Evolutionary conservation across 1,284 basidiomycete species (phyloP).

Genomic region (Heterobasidion annosum): DNA sequence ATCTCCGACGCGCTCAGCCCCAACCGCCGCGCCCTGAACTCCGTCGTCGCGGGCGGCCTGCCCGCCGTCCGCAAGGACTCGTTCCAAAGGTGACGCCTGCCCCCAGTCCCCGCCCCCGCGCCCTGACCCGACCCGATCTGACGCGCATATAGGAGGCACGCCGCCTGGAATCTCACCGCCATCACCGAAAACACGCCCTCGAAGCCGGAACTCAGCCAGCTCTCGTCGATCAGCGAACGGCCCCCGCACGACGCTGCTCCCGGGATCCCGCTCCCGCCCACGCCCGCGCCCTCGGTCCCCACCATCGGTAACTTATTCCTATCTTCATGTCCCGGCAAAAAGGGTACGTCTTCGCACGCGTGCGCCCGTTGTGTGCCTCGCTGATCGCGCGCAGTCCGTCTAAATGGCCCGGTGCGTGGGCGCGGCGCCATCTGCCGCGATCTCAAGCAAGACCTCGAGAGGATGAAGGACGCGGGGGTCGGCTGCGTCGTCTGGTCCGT

Average conservation of each 20-base stretch:
- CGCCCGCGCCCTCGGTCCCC: not conserved
- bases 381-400: slow-evolving; percentile 46
- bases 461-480: slow-evolving; percentile 73
- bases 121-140: no score
- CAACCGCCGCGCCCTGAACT: slow-evolving; percentile 1
- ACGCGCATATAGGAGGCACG: no score
- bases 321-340: slow-evolving; percentile 94
- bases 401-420: slow-evolving; percentile 76
- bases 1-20: not conserved
- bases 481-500: slow-evolving; percentile 77
- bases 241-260: not conserved
- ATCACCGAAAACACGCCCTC: not conserved
- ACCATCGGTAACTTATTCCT: slow-evolving; percentile 89
- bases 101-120: no score
- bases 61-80: not conserved
- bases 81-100: no score
- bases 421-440: slow-evolving; percentile 82
- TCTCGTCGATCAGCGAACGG: not conserved
- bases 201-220: not conserved
- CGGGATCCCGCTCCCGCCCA: not conserved
- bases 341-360: slow-evolving; percentile 37
- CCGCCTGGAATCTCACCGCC: not conserved
- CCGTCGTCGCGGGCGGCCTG: slow-evolving; percentile 1
- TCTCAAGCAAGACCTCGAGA: slow-evolving; percentile 64
- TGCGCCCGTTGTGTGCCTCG: not conserved